A percentile compares a stretch with the other conserved stretches of the same genome.
Conservation (phyloP, 2,329 filamentous ascomycete species). For the Colletotrichum australisinense region DNA sequence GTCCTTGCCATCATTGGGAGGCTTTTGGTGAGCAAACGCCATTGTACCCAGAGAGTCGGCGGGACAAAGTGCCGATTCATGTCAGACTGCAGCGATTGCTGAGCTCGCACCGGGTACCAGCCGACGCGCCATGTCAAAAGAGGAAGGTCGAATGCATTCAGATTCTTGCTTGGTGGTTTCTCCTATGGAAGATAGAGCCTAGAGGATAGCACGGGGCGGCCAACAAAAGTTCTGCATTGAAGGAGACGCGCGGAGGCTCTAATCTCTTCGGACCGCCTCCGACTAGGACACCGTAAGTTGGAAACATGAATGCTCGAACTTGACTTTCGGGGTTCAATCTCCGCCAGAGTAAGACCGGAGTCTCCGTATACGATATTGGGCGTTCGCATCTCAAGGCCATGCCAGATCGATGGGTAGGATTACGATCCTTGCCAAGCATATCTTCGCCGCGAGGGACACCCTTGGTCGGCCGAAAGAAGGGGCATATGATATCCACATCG, state of each 20-base stretch:
- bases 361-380: not conserved
- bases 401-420: not conserved
- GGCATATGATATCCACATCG: not conserved
- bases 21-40: not conserved
- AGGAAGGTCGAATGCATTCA: conserved; percentile 11
- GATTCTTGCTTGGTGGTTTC: not conserved
- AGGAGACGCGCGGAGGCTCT: not conserved
- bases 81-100: not conserved
- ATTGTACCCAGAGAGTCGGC: not conserved
- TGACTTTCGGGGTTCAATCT: not conserved
- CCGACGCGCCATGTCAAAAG: not conserved
- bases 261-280: not conserved
- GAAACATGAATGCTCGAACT: not conserved
- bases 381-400: not conserved
- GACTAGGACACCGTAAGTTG: not conserved
- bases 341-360: not conserved
- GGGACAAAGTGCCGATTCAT: not conserved
- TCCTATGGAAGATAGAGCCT: not conserved
- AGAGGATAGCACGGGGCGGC: not conserved
- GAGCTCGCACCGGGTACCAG: not conserved
- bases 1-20: not conserved
- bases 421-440: not conserved
- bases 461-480: not conserved
- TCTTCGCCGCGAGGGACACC: not conserved
- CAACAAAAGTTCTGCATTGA: not conserved